Evolutionary conservation across 139 green algal species (phyloP).

Genomic region (Micractinium sp.): DNA sequence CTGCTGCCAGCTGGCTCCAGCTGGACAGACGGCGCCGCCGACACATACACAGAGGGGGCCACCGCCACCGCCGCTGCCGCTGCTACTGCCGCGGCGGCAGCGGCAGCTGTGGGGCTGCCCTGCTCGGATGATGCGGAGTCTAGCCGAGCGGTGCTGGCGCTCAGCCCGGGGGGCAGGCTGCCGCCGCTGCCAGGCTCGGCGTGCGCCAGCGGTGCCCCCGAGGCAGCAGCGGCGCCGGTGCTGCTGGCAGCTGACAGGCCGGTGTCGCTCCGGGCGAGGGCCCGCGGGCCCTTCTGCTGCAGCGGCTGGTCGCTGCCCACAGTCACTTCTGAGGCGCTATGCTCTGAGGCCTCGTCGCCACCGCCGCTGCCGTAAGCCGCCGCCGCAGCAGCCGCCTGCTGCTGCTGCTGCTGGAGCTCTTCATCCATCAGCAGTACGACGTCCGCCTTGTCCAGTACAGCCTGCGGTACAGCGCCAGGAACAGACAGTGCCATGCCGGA

Average conservation of each 20-base stretch:
- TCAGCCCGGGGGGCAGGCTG: not conserved
- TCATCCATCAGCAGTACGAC: conserved; percentile 36
- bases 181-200: not conserved
- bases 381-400: not conserved
- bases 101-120: not conserved
- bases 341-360: conserved; percentile 5
- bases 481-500: not conserved
- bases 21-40: conserved; percentile 9
- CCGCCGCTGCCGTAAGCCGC: conserved; percentile 1
- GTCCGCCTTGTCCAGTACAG: conserved; percentile 66
- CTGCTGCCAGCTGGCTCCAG: not conserved
- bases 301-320: not conserved
- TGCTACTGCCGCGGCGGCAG: not conserved
- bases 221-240: not conserved
- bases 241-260: not conserved
- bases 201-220: not conserved
- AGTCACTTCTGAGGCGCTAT: not conserved
- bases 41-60: conserved; percentile 9
- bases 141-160: not conserved
- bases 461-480: not conserved
- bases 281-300: not conserved
- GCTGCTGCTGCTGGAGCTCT: conserved; percentile 19
- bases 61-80: not conserved
- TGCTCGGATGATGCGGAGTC: not conserved
- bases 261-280: not conserved